Evolutionary conservation across 345 rosid species (phyloP), one percentile per base, ranked within the genome.

Genomic region (Eucalyptus cloeziana): DNA sequence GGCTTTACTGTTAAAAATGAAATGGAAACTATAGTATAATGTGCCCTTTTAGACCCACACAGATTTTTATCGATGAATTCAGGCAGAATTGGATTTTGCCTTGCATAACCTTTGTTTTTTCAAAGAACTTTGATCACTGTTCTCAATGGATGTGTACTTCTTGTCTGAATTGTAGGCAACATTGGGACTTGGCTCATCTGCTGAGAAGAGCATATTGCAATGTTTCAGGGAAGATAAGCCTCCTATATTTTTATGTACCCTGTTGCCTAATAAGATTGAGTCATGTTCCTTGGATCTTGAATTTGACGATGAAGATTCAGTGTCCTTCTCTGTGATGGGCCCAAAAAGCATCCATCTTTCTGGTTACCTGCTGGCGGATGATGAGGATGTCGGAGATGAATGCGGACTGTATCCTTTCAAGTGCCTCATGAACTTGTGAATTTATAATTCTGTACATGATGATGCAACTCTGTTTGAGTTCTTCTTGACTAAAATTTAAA

Each of bases 261-360:
- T 98, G 93, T 88, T 96, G 87, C 98, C 99, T 2, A 92, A 94
- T 90, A 95, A 90, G 89, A 89, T 19, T 9, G 99, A 98, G 85
- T 96, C 93, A 49, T 98, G 98, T 88, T 86, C 95, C 51, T 88
- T 98, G 93, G 94, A 94, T 92, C 99, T 96, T 86, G 97, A 96
- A 89, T 95, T 98, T 88, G 93, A 92, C 3, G 94, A 95, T 76
- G 94, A 93, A 88, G 99, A 96, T 89, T 30, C 92, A 4, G 96
- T 97, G 54, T 93, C 94, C 27, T 97, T 98, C 92, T 95, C 95
- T 1, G 98, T 96, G 50, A 89, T 94, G 87, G 99, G 99, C 67
- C 45, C 91, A 19, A 92, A 93, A 87, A 98, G 99, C 95, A 94
- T 98, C 89, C 98, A 98, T 92, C 93, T 98, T 4, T 93, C 97